Evolutionary conservation across 192 early-diverging fungal species (phyloP).

Genomic region (Haplosporangium gracile): DNA sequence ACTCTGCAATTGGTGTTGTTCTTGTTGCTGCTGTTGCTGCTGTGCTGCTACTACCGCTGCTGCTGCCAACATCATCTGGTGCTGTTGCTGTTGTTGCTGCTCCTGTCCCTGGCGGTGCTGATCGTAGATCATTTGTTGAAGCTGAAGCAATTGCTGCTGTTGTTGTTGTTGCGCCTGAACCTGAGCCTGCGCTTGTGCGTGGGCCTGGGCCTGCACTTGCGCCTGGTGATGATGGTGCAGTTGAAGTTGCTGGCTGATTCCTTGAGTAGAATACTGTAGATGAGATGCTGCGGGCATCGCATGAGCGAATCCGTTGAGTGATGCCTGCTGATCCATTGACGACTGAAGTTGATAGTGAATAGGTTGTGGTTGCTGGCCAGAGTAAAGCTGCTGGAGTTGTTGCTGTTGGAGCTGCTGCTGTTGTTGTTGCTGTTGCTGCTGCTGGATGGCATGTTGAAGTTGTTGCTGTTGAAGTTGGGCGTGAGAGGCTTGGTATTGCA

Average conservation of each 20-base stretch:
- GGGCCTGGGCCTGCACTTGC: conserved; percentile 35
- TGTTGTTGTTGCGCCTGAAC: conserved; percentile 44
- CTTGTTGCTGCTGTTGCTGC: conserved; percentile 49
- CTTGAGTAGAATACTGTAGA: conserved; percentile 34
- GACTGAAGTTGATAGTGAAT: conserved; percentile 22
- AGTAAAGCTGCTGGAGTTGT: conserved; percentile 9
- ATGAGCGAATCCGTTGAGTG: conserved; percentile 32
- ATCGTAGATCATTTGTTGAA: conserved; percentile 58
- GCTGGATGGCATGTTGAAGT: conserved; percentile 4
- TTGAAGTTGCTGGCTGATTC: conserved; percentile 31
- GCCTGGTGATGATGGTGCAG: conserved; percentile 37
- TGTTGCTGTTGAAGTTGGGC: conserved; percentile 43
- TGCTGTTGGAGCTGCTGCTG: conserved; percentile 29
- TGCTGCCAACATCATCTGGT: conserved; percentile 31
- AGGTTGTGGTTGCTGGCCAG: conserved; percentile 21
- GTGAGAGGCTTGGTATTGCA: conserved; percentile 33
- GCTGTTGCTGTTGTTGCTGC: conserved; percentile 63
- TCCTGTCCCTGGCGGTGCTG: conserved; percentile 58
- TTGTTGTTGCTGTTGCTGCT: conserved; percentile 35
- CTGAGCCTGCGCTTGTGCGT: conserved; percentile 30
- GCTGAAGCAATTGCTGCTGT: conserved; percentile 64
- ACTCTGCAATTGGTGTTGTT: conserved; percentile 29
- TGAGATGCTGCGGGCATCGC: conserved; percentile 20
- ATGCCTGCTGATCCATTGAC: conserved; percentile 25
- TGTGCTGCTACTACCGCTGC: conserved; percentile 43